Evolutionary conservation across 441 rosid genomes (phyloP).

Genomic region (Euphorbia celastroides): DNA sequence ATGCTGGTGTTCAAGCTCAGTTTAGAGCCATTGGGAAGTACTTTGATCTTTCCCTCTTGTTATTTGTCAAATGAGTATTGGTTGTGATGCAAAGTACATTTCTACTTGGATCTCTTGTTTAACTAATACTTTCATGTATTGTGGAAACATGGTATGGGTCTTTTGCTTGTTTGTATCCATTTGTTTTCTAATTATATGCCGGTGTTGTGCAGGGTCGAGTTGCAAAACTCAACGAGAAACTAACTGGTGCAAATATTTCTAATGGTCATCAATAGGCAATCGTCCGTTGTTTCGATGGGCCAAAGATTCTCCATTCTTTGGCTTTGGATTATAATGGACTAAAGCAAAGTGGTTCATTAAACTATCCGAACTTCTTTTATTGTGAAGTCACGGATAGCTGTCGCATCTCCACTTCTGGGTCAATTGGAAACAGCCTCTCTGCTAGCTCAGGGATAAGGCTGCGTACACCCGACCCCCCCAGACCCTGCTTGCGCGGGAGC

Average conservation of each 20-base stretch:
- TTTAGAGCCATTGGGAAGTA: background rate
- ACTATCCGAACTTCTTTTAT: too few relatives aligned
- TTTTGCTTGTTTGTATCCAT: background rate
- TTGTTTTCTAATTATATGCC: background rate
- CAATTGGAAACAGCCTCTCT: too few relatives aligned
- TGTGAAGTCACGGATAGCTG: too few relatives aligned
- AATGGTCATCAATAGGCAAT: constrained; percentile 13
- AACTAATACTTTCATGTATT: background rate
- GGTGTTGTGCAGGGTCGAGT: constrained; percentile 44
- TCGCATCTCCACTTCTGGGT: too few relatives aligned
- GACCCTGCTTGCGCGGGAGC: too few relatives aligned
- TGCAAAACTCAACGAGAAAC: constrained; percentile 48
- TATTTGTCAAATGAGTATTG: background rate
- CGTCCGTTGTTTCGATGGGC: too few relatives aligned
- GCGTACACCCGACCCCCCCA: too few relatives aligned
- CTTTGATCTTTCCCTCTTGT: background rate
- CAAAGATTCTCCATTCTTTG: too few relatives aligned
- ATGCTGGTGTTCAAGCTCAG: background rate
- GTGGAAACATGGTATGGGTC: background rate
- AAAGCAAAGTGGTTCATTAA: too few relatives aligned
- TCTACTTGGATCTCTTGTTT: background rate
- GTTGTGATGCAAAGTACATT: background rate
- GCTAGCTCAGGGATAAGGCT: too few relatives aligned
- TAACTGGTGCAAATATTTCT: constrained; percentile 29
- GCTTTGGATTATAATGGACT: too few relatives aligned